phyloP scores from a whole-genome alignment of 148 eudicot species.

The Polygonum aviculare region DNA sequence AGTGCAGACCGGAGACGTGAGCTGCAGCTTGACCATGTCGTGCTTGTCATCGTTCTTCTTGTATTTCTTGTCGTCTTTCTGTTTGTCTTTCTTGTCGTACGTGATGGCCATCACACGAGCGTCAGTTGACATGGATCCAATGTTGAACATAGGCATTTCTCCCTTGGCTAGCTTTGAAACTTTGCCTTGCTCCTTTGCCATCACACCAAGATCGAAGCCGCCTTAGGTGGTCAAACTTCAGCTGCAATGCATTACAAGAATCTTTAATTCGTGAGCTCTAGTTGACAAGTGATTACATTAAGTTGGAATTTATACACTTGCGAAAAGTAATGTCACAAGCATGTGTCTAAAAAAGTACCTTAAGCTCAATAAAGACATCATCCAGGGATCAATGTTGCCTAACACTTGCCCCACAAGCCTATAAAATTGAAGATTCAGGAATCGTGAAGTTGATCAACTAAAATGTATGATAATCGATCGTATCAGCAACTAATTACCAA shows the following conservation, averaged over 20 bases:
- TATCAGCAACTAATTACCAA: constrained; percentile 45
- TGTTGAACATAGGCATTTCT: constrained; percentile 88
- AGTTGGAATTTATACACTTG: no score
- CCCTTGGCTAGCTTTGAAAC: constrained; percentile 66
- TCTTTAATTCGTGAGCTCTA: not conserved
- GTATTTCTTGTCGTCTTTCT: no score
- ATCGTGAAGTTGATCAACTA: no score
- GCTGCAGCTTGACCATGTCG: constrained; percentile 72
- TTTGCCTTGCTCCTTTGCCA: constrained; percentile 86
- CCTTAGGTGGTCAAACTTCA: constrained; percentile 72
- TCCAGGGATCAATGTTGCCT: constrained; percentile 51
- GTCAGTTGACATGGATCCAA: constrained; percentile 91
- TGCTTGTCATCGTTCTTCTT: constrained; percentile 30
- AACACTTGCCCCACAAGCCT: constrained; percentile 88
- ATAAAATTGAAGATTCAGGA: constrained; percentile 12
- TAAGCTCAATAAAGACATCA: constrained; percentile 42
- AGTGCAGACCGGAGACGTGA: constrained; percentile 90
- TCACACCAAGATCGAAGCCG: constrained; percentile 64
- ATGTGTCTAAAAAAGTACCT: constrained; percentile 42
- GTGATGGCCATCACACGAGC: constrained; percentile 75
- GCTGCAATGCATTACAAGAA: constrained; percentile 29
- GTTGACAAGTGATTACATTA: no score
- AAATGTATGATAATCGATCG: not conserved
- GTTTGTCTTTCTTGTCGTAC: constrained; percentile 28
- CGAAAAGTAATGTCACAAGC: not conserved